Conservation (phyloP, 108 stramenopile species). For the Cyclotella distinguenda region DNA sequence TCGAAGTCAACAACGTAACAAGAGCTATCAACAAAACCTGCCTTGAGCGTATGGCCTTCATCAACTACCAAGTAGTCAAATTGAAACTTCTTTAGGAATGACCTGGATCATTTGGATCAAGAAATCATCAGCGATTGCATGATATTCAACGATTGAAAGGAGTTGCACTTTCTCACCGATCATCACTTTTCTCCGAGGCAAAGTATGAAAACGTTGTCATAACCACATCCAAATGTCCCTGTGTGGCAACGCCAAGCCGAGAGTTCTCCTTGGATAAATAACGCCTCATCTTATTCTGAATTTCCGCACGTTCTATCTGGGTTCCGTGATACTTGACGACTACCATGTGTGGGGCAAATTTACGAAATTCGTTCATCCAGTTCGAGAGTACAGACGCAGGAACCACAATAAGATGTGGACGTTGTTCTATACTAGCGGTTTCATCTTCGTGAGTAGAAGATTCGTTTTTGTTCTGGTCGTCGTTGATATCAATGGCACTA, state of each 20-base stretch:
- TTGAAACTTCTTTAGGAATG: constrained; percentile 71
- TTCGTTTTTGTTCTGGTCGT: not conserved
- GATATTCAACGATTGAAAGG: not conserved
- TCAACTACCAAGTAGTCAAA: constrained; percentile 84
- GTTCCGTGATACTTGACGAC: constrained; percentile 70
- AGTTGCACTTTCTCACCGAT: constrained; percentile 44
- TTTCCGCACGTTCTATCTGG: constrained; percentile 54
- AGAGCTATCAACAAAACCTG: not conserved
- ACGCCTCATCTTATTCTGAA: constrained; percentile 49
- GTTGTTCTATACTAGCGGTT: not conserved
- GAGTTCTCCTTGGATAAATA: constrained; percentile 37
- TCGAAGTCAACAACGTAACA: not conserved
- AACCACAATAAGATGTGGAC: constrained; percentile 92
- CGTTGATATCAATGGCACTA: not conserved
- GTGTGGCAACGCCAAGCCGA: not conserved
- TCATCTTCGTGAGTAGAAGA: not conserved
- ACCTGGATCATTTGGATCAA: constrained; percentile 1
- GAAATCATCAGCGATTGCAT: not conserved
- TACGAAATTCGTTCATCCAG: constrained; percentile 94
- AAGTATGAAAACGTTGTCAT: constrained; percentile 83
- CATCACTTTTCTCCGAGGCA: constrained; percentile 69
- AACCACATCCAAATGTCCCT: constrained; percentile 62
- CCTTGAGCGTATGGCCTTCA: constrained; percentile 78
- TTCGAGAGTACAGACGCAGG: constrained; percentile 93
- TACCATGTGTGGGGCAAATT: constrained; percentile 77